Evolutionary conservation across 768 basidiomycete genomes (phyloP), one percentile per base, ranked within the genome.

Genomic region (Pisolithus microcarpus): DNA sequence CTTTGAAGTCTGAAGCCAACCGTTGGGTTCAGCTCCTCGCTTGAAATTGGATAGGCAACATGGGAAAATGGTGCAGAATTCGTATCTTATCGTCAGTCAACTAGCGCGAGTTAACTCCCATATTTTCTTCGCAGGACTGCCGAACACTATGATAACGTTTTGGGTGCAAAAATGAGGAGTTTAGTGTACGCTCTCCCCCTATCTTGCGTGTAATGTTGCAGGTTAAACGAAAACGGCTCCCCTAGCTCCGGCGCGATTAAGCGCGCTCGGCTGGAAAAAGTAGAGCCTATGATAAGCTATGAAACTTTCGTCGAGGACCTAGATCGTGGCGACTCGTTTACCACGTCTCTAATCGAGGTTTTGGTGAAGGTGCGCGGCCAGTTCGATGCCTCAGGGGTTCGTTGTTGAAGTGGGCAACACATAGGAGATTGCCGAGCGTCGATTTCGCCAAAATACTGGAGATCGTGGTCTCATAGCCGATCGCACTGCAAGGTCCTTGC

Each of bases 271-370:
- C 74, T 86, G 24, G 87, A 89, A 62, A 80, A 80, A 43, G 61
- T 61, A 31, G 83, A 85, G 59, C 76, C 83, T 3, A 67, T 70
- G 38, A 87, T 90, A 54, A 81, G 73, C 49, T 90, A 86, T 61
- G 83, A 89, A 65, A 67, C 76, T 26, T 89, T 91, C 56, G 84
- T 89, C 18, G 78, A 83, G 57, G 85, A 87, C 26, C 70, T 91
- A 45, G 87, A 90, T 61, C 76, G 76, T 21, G 87, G 87, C 15
- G 88, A 91, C 63, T 82, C 85, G 1, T 90, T 91, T 65, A 89
- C 87, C 0, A 78, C 87, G 5, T 77, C 84, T 0, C 63, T 91
- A 46, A 69, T 89, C 52, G 87, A 90, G 53, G 77, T 86, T 44
- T 73, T 91, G 42, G 88, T 90, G 61, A 86, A 85, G 70, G 88